Evolutionary conservation across 768 basidiomycete species (phyloP), one percentile per base, ranked within the genome.

Genomic region (Russula earlei): DNA sequence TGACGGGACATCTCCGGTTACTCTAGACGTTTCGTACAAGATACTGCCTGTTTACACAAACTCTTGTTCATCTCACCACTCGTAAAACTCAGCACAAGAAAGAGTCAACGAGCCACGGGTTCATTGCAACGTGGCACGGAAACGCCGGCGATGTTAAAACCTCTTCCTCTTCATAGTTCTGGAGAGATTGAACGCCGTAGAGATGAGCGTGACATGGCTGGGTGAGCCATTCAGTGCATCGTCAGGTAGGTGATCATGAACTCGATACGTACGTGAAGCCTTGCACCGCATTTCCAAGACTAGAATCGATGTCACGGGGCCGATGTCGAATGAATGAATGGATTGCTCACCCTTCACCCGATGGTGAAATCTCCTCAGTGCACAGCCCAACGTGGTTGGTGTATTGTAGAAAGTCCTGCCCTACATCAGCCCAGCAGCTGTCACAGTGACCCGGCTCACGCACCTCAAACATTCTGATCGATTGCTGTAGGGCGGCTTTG

Each of bases 401-500:
- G 67, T 88, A 92, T 42, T 87, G 75, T 49, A 87, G 66, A 68
- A 90, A 89, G 67, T 87, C 85, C 83, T 86, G 58, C 59, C 5
- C 14, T 22, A 20, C 15, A 42, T 34, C n/a, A 51, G 29, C 22
- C n/a, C 14, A 25, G 27, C 10, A 17, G 12, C n/a, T 31, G 10
- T 22, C 49, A 20, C 29, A 15, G 15, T 27, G 3, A 31, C 20
- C 43, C 20, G 6, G 2, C 1, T 3, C 15, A 27, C 76, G 41
- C 55, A 90, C 91, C 77, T 94, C 91, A 59, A 97, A 93, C 87
- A 96, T 93, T n/a, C 77, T 69, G 5, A 88, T 76, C 5, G 92
- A 84, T 50, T 78, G 80, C 14, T 71, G 71, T 14, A 95, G 72
- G 61, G 92, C 75, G 7, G 75, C 62, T 47, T 72, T 75, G 62